Evolutionary conservation across 345 rosid species (phyloP).

Genomic region (Dipteronia sinensis): DNA sequence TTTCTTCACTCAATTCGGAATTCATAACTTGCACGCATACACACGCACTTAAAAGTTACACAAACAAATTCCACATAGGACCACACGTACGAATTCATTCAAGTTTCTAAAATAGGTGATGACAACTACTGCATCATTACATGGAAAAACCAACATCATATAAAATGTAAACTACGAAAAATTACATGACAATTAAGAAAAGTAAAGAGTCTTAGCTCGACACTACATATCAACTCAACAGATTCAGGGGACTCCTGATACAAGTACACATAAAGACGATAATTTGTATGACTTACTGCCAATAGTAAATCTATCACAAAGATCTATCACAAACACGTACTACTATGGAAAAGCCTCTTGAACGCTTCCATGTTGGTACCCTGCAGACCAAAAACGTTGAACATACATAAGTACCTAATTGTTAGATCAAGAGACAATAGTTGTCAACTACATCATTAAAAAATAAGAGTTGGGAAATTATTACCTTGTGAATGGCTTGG

Average conservation of each 20-base stretch:
- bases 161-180: background rate
- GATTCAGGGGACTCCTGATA: conserved; percentile 9
- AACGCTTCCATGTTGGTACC: conserved; percentile 19
- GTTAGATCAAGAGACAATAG: background rate
- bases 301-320: conserved; percentile 8
- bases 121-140: background rate
- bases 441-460: background rate
- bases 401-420: background rate
- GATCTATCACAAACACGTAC: conserved; percentile 20
- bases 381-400: conserved; percentile 21
- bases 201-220: background rate
- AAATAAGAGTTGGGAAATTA: background rate
- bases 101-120: background rate
- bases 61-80: background rate
- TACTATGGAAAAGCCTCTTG: conserved; percentile 19
- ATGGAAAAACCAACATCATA: background rate
- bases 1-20: background rate
- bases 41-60: background rate
- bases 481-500: conserved; percentile 38
- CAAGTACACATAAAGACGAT: background rate
- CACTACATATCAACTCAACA: conserved; percentile 3
- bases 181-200: background rate
- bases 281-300: conserved; percentile 13
- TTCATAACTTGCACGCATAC: background rate
- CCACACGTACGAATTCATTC: background rate